These are phyloP conservation scores for Theobroma grandiflorum DNA, from an alignment of 441 rosid species.

Conservation along the genomic window DNA sequence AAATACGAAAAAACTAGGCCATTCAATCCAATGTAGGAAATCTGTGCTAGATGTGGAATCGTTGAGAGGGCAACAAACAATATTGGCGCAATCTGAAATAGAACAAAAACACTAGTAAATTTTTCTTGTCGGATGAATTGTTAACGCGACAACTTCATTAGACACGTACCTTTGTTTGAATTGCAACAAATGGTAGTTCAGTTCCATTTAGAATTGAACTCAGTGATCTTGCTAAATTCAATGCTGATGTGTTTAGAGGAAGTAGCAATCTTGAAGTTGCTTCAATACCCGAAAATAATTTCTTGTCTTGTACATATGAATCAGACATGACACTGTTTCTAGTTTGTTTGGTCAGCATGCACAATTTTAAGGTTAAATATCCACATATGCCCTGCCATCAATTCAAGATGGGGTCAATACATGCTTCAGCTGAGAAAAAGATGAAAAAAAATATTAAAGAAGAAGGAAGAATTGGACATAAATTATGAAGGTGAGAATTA, in stretches of 20 bases:
- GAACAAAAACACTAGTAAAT: not conserved
- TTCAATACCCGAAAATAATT: constrained; percentile 30
- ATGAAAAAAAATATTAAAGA: not conserved
- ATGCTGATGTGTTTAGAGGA: constrained; percentile 40
- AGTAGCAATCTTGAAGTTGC: constrained; percentile 33
- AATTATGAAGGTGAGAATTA: constrained; percentile 7
- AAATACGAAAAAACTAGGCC: constrained; percentile 53
- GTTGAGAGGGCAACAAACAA: constrained; percentile 50
- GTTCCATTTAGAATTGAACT: constrained; percentile 42
- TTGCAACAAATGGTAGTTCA: constrained; percentile 39
- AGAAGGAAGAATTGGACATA: not conserved
- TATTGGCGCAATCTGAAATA: constrained; percentile 55
- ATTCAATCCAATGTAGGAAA: constrained; percentile 50
- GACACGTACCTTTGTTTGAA: constrained; percentile 40
- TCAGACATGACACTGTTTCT: constrained; percentile 19
- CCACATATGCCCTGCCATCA: constrained; percentile 39
- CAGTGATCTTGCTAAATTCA: constrained; percentile 41
- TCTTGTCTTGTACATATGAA: constrained; percentile 12
- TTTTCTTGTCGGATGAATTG: not conserved
- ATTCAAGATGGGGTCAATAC: not conserved
- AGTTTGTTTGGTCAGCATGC: constrained; percentile 29
- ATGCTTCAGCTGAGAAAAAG: not conserved
- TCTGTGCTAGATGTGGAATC: constrained; percentile 46
- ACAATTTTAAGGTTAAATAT: constrained; percentile 30
- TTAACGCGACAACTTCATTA: not conserved